These are phyloP conservation scores for Boletus tylopilopsis DNA, from an alignment of 768 basidiomycete species.

Conservation along the genomic window DNA sequence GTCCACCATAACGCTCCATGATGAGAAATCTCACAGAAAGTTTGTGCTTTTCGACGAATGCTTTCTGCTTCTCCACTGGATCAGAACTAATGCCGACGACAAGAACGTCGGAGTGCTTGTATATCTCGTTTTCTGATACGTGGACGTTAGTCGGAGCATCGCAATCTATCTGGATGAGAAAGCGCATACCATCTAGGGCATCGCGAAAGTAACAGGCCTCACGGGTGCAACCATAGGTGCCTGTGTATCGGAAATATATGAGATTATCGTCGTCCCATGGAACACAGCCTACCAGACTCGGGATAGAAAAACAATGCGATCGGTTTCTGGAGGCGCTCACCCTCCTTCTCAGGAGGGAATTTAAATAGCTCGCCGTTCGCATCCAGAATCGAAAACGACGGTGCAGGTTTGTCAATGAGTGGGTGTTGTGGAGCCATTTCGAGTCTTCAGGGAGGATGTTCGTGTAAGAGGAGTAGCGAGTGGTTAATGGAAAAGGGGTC, in stretches of 20 bases:
- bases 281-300: constrained; percentile 48
- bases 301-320: constrained; percentile 80
- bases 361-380: constrained; percentile 58
- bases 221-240: constrained; percentile 74
- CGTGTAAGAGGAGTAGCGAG: neutral
- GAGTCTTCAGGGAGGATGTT: neutral
- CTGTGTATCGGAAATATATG: constrained; percentile 31
- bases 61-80: constrained; percentile 65
- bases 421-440: constrained; percentile 42
- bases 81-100: constrained; percentile 77
- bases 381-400: constrained; percentile 60
- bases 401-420: constrained; percentile 63
- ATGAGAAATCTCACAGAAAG: constrained; percentile 47
- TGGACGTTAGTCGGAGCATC: neutral
- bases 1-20: neutral
- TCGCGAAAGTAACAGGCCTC: constrained; percentile 83
- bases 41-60: constrained; percentile 68
- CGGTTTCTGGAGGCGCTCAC: constrained; percentile 39
- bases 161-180: neutral
- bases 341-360: constrained; percentile 54
- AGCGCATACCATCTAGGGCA: constrained; percentile 56
- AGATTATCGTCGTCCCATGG: neutral
- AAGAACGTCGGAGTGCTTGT: constrained; percentile 58
- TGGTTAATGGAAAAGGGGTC: constrained; percentile 1
- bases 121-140: constrained; percentile 56